Evolutionary conservation across 78 protist species (phyloP).

Genomic region (Protostelium mycophagum): DNA sequence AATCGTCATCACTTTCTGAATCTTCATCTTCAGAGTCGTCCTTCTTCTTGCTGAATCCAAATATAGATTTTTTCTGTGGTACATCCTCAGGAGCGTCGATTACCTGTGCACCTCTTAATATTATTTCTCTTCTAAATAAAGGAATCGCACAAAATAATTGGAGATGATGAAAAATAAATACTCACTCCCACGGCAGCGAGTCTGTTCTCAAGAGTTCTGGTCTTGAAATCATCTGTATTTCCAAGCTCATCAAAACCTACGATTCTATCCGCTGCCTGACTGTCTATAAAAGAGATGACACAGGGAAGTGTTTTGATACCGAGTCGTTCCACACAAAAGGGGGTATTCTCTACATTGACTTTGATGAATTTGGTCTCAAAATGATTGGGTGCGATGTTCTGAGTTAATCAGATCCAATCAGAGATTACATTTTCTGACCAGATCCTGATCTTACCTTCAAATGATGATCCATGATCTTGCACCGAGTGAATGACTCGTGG

Average conservation of each 20-base stretch:
- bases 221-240: slow-evolving; percentile 24
- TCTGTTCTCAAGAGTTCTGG: slow-evolving; percentile 10
- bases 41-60: too few relatives aligned
- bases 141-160: too few relatives aligned
- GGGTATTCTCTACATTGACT: slow-evolving; percentile 27
- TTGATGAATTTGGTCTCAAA: slow-evolving; percentile 15
- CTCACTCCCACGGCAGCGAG: background rate
- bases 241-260: slow-evolving; percentile 64
- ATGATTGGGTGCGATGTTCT: slow-evolving; percentile 2
- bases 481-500: slow-evolving; percentile 48
- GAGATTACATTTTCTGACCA: too few relatives aligned
- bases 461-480: slow-evolving; percentile 50
- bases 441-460: background rate
- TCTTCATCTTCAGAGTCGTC: too few relatives aligned
- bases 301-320: slow-evolving; percentile 37
- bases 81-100: too few relatives aligned
- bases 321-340: slow-evolving; percentile 50
- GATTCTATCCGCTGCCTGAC: slow-evolving; percentile 38
- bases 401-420: background rate
- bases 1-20: too few relatives aligned
- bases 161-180: background rate
- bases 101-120: too few relatives aligned
- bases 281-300: slow-evolving; percentile 42
- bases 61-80: too few relatives aligned
- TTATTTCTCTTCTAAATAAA: too few relatives aligned